A percentile compares a stretch with the other conserved stretches of the same genome.
These are phyloP conservation scores for Pholiota microspora DNA, from an alignment of 768 basidiomycete species.

Conservation along the genomic window DNA sequence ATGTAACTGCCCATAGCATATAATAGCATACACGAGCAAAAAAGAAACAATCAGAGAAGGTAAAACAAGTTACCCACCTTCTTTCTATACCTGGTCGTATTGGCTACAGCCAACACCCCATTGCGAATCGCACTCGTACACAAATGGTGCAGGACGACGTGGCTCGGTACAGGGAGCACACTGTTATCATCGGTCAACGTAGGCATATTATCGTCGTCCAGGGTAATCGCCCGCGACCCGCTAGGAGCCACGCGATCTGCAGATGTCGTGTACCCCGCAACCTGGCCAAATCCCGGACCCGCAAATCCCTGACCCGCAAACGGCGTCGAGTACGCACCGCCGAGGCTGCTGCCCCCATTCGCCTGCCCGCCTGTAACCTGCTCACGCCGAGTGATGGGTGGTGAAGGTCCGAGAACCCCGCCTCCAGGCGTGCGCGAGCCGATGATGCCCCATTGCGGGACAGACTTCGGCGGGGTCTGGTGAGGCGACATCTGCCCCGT, in stretches of 20 bases:
- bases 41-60: too few species aligned
- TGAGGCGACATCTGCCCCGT: constrained; percentile 15
- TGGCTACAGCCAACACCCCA: constrained; percentile 89
- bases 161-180: constrained; percentile 89
- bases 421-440: not conserved
- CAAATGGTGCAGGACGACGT: constrained; percentile 92
- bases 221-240: constrained; percentile 30
- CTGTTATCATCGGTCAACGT: constrained; percentile 82
- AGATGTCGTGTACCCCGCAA: not conserved
- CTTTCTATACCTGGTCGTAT: constrained; percentile 86
- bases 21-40: too few species aligned
- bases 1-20: too few species aligned
- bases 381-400: not conserved
- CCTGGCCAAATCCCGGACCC: not conserved
- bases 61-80: constrained; percentile 55
- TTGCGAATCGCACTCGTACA: constrained; percentile 95
- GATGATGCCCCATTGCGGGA: constrained; percentile 6
- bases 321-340: not conserved
- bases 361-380: not conserved
- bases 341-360: too few species aligned
- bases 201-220: constrained; percentile 34
- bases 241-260: constrained; percentile 16
- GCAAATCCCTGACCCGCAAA: not conserved
- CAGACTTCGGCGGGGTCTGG: constrained; percentile 17
- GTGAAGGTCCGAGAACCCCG: not conserved